Base-by-base conservation (phyloP, 257 asterid species). In the Ocimum tenuiflorum region DNA sequence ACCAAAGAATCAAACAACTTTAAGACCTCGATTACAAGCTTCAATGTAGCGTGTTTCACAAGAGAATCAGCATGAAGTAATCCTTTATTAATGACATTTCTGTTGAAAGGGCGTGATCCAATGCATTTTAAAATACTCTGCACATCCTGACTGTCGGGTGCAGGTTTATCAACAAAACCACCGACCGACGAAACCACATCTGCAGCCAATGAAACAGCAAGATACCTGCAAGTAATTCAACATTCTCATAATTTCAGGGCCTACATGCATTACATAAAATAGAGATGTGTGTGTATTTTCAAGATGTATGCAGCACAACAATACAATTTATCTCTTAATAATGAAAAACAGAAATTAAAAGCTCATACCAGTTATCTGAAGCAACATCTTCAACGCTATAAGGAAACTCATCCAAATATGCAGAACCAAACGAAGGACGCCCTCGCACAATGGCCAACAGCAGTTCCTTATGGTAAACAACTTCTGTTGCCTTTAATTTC, bases 331-430 rank as follows among this genome's bases (percentile, higher is more conserved):
- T 45, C 15, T 24, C 50, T 58, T 3, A 43, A 68, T 59, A 50
- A 39, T 74, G 45, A 50, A 65, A 41, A 38, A 66, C 27, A 73
- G 65, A 4, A 11, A 33, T 43, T 15, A 60, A 70, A 36, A 63
- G 59, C 65, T 72, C 95, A 73, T 78, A 91, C 98, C 98, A 89
- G 75, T 86, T 81, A 60, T 87, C 86, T 4, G 94, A 87, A 6
- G 88, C 64, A 63, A 80, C 81, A 80, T 91, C 91, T 78, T 89
- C 95, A 43, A 89, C 69, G 79, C 77, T 83, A 63, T 83, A 86
- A 12, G 98, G 98, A 75, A 87, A 89, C 82, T 85, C 94, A 59
- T 89, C 95, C 83, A 91, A 78, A 72, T 87, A 89, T 0, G 77
- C 82, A 23, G 98, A 84, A 77, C 96, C 96, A 70, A 91, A 79